Conservation (phyloP, 2,329 filamentous ascomycete genomes). For the Mariannaea elegans region DNA sequence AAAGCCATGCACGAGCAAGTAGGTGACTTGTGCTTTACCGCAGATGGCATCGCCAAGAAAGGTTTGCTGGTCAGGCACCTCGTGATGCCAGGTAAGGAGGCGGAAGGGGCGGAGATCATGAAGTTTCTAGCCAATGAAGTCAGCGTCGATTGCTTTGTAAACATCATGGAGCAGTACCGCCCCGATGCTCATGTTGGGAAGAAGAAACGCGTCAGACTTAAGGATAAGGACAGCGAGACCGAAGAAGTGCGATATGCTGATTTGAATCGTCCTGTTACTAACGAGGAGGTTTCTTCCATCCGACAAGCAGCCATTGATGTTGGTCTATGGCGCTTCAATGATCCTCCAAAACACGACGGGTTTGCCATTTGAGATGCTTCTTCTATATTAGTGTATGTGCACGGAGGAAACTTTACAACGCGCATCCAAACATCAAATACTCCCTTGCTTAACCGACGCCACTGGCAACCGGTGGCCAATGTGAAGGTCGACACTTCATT, state of each 20-base stretch:
- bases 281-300: conserved; percentile 69
- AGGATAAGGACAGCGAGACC: conserved; percentile 34
- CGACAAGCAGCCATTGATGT: conserved; percentile 73
- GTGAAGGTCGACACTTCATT: background rate
- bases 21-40: conserved; percentile 83
- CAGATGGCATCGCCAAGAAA: conserved; percentile 81
- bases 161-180: conserved; percentile 91
- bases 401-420: background rate
- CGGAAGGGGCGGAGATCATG: conserved; percentile 79
- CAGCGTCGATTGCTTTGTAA: conserved; percentile 78
- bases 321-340: conserved; percentile 82
- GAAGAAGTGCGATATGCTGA: conserved; percentile 73
- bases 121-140: conserved; percentile 78
- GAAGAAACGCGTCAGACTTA: conserved; percentile 49
- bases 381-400: background rate
- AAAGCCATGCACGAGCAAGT: conserved; percentile 84
- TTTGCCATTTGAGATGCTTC: conserved; percentile 55
- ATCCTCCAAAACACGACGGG: conserved; percentile 63
- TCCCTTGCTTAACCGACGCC: background rate
- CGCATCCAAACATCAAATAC: background rate
- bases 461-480: background rate
- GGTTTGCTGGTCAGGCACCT: conserved; percentile 81
- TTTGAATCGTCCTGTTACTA: conserved; percentile 70
- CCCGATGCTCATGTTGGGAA: conserved; percentile 86
- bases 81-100: conserved; percentile 84